Evolutionary conservation across 2,329 filamentous ascomycete species (phyloP).

Genomic region (Capronia coronata): DNA sequence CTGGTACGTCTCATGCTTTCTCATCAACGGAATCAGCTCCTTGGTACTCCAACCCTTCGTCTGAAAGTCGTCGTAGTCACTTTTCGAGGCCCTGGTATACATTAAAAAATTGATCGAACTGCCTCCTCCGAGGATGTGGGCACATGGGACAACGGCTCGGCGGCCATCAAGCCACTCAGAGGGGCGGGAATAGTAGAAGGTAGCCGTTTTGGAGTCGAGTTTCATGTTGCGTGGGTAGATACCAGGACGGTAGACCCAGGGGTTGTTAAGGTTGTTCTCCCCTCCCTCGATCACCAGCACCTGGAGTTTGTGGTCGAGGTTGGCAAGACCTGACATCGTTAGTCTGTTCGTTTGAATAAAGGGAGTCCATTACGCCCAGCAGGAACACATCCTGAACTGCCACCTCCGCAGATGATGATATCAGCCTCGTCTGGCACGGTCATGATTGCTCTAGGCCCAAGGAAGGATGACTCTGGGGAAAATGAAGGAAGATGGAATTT

Average conservation of each 20-base stretch:
- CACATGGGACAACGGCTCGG: conserved; percentile 66
- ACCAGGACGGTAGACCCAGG: conserved; percentile 67
- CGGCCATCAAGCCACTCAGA: conserved; percentile 66
- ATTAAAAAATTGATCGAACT: conserved; percentile 75
- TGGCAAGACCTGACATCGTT: conserved; percentile 50
- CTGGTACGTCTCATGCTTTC: conserved; percentile 74
- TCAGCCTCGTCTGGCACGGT: conserved; percentile 71
- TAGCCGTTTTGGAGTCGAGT: conserved; percentile 68
- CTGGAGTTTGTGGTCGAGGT: conserved; percentile 66
- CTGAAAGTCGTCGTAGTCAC: conserved; percentile 65
- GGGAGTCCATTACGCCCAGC: conserved; percentile 33
- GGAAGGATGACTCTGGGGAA: background rate
- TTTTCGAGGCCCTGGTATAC: conserved; percentile 13
- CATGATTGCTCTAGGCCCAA: conserved; percentile 36
- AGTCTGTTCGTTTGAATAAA: conserved; percentile 31
- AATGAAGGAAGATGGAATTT: conserved; percentile 8
- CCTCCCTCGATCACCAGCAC: conserved; percentile 66
- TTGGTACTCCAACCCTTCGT: conserved; percentile 73
- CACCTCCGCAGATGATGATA: conserved; percentile 72
- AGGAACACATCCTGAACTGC: conserved; percentile 48
- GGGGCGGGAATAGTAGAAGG: conserved; percentile 71
- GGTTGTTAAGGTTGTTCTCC: conserved; percentile 69
- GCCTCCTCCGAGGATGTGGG: conserved; percentile 64
- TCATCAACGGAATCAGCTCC: conserved; percentile 69
- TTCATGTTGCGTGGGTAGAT: conserved; percentile 77